These are phyloP conservation scores for Acanthamoeba castellanii DNA, from an alignment of 208 protist species.

Conservation along the genomic window DNA sequence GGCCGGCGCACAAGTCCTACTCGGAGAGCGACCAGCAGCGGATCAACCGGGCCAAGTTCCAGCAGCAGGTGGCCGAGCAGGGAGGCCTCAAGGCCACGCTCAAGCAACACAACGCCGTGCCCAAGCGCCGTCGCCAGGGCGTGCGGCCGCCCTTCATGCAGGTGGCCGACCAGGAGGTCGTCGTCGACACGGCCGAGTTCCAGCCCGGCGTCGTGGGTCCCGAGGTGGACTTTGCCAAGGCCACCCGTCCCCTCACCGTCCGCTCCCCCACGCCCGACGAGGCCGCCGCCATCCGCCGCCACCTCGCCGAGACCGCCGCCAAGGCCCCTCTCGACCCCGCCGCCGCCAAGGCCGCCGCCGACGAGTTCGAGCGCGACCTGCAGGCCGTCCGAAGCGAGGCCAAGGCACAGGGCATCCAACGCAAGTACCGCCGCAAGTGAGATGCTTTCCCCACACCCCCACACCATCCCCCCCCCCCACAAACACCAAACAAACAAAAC, in stretches of 20 bases:
- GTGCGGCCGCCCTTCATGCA: conserved; percentile 21
- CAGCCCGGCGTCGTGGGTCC: conserved; percentile 47
- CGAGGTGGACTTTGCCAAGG: conserved; percentile 47
- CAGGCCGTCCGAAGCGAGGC: neutral
- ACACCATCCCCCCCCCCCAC: too few species aligned
- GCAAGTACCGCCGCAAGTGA: neutral
- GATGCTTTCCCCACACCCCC: neutral
- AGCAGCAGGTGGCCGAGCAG: neutral
- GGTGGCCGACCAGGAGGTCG: neutral
- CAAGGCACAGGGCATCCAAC: neutral
- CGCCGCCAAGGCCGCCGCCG: too few species aligned
- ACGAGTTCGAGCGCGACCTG: neutral
- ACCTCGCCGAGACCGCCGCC: neutral
- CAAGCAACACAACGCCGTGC: conserved; percentile 39
- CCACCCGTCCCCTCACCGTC: neutral
- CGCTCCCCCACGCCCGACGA: neutral
- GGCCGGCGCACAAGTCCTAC: neutral
- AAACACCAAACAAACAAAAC: too few species aligned
- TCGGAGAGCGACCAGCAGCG: neutral
- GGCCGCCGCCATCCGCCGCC: neutral
- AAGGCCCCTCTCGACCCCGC: neutral
- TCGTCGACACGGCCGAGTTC: neutral
- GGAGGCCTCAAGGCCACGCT: conserved; percentile 47
- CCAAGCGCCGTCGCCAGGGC: neutral
- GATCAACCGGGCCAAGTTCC: conserved; percentile 53